These are phyloP conservation scores for Alternaria sp. DNA, from an alignment of 2,329 filamentous ascomycete species.

Conservation along the genomic window DNA sequence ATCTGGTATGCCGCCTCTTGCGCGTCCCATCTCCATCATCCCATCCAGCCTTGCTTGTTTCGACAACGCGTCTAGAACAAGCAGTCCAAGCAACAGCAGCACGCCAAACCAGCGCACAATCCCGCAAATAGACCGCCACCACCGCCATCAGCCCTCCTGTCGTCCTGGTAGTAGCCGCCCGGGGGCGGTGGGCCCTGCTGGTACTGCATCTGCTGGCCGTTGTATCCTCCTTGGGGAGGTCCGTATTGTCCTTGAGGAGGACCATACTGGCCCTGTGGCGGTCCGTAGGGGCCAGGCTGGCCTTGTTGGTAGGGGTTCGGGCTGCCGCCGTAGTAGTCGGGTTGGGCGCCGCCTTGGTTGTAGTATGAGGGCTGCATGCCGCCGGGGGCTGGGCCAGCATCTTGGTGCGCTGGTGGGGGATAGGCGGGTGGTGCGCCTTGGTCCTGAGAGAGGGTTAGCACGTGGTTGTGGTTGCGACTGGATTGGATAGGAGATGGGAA, in stretches of 20 bases:
- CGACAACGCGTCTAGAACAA: slow-evolving; percentile 49
- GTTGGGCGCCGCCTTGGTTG: slow-evolving; percentile 23
- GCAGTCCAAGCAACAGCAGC: slow-evolving; percentile 61
- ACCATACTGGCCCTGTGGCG: slow-evolving; percentile 23
- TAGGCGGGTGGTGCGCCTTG: slow-evolving; percentile 44
- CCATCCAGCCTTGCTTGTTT: background rate
- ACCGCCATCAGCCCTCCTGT: slow-evolving; percentile 35
- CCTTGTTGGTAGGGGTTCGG: slow-evolving; percentile 35
- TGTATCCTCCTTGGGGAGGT: slow-evolving; percentile 36
- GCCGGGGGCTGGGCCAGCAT: slow-evolving; percentile 30
- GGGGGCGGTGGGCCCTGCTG: slow-evolving; percentile 42
- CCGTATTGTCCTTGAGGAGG: slow-evolving; percentile 32
- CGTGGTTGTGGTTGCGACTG: background rate
- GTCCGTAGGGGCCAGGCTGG: slow-evolving; percentile 23
- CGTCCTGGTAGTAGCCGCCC: slow-evolving; percentile 50
- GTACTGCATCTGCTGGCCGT: slow-evolving; percentile 46
- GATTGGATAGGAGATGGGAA: background rate
- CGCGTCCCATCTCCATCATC: background rate
- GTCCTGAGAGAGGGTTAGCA: slow-evolving; percentile 23
- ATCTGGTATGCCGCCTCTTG: background rate
- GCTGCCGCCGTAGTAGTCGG: slow-evolving; percentile 29
- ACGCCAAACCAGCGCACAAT: slow-evolving; percentile 54
- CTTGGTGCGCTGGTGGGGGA: slow-evolving; percentile 42
- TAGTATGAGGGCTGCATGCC: slow-evolving; percentile 24
- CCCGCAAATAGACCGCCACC: slow-evolving; percentile 52